Percentiles rank a stretch among this genome's conserved stretches.
These are phyloP conservation scores for Craspedostauros australis DNA, from an alignment of 108 stramenopile genomes.

Conservation along the genomic window DNA sequence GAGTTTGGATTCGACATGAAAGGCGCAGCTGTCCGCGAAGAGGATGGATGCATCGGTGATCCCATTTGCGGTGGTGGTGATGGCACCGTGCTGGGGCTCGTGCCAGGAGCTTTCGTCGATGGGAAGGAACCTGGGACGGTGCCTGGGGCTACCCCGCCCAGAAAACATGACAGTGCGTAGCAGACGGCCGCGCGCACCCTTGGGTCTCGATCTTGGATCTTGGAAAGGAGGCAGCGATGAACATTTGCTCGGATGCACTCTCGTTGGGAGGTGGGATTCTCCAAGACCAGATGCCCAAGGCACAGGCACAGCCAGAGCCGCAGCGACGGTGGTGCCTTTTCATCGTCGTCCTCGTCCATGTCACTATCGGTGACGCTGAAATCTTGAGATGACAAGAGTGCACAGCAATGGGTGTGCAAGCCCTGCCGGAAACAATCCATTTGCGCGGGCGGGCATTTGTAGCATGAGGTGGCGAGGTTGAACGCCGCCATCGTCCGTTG, in stretches of 20 bases:
- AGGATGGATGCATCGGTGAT: too few species aligned
- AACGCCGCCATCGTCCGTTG: constrained; percentile 89
- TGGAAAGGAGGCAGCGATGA: constrained; percentile 57
- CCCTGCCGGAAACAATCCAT: constrained; percentile 75
- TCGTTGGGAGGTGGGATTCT: constrained; percentile 48
- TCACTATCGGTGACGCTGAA: constrained; percentile 15
- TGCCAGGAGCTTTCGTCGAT: too few species aligned
- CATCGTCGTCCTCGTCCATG: constrained; percentile 15
- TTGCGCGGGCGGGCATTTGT: constrained; percentile 77
- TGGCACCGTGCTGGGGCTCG: too few species aligned
- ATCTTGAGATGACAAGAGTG: constrained; percentile 53
- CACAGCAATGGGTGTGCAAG: constrained; percentile 57
- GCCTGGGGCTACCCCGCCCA: constrained; percentile 16
- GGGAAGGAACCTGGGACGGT: too few species aligned
- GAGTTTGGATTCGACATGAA: too few species aligned
- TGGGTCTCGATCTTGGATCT: constrained; percentile 48
- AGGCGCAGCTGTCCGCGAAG: too few species aligned
- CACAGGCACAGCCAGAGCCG: constrained; percentile 86
- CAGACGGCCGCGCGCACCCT: constrained; percentile 82
- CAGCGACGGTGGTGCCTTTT: constrained; percentile 34
- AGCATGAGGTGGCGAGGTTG: constrained; percentile 75
- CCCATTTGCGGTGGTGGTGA: too few species aligned
- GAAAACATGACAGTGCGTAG: constrained; percentile 82
- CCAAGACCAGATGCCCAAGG: constrained; percentile 69
- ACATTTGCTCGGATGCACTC: constrained; percentile 51